Conservation (phyloP, 495 filamentous ascomycete species). For the Cenococcum geophilum region DNA sequence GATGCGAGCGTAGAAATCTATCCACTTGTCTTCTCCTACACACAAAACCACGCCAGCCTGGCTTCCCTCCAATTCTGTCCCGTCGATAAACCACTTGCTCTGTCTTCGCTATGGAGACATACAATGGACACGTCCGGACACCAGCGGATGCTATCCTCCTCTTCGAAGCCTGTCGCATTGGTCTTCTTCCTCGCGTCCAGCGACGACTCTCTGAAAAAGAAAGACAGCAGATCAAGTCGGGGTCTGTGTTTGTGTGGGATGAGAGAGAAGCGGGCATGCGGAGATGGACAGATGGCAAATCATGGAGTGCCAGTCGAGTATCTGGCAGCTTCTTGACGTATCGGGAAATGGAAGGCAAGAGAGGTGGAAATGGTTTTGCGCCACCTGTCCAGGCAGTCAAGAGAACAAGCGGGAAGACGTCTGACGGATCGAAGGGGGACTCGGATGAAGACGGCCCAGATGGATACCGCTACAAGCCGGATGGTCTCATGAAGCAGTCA, state of each 20-base stretch:
- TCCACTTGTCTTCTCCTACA: background rate
- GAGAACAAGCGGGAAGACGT: conserved; percentile 13
- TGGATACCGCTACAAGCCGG: conserved; percentile 94
- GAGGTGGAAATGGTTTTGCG: conserved; percentile 57
- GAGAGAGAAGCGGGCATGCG: conserved; percentile 98
- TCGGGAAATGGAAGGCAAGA: conserved; percentile 97
- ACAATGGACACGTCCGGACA: conserved; percentile 84
- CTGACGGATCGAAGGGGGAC: conserved; percentile 15
- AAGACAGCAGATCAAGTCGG: conserved; percentile 85
- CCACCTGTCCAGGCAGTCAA: conserved; percentile 38
- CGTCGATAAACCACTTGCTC: background rate
- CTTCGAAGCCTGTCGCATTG: conserved; percentile 91
- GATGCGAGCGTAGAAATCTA: background rate
- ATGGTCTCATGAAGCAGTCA: conserved; percentile 97
- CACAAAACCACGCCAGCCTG: background rate
- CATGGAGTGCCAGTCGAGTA: conserved; percentile 96
- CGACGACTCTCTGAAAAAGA: conserved; percentile 93
- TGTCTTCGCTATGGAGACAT: conserved; percentile 73
- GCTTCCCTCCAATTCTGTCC: background rate
- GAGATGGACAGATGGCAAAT: conserved; percentile 97
- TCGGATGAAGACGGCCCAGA: conserved; percentile 72
- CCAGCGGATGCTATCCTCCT: conserved; percentile 93
- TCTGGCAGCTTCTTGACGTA: conserved; percentile 98
- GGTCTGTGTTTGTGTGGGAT: conserved; percentile 98
- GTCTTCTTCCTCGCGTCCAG: conserved; percentile 86